Percentiles rank a stretch among this genome's conserved stretches.
Evolutionary conservation across 73 alveolate species (phyloP).

Genomic region (Uronychia binucleata): DNA sequence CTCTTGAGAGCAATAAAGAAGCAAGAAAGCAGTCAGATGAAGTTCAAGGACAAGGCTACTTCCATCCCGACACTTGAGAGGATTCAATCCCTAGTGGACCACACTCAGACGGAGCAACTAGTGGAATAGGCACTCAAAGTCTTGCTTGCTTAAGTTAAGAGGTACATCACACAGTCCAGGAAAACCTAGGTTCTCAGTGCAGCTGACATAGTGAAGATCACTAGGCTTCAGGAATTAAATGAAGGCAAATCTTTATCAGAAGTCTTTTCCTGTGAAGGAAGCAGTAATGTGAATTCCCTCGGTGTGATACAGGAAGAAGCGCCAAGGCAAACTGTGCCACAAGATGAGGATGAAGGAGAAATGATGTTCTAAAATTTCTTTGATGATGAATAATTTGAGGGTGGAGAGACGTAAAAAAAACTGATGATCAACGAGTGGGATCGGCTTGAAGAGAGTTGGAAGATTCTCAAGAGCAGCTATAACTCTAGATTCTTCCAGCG

Average conservation of each 20-base stretch:
- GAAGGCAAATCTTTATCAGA: no score
- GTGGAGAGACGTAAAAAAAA: no score
- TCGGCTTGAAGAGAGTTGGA: not conserved
- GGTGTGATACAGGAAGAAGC: no score
- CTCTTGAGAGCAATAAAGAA: constrained; percentile 54
- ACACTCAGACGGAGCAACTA: constrained; percentile 31
- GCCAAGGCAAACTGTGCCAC: no score
- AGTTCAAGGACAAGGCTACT: constrained; percentile 41
- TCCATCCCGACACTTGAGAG: constrained; percentile 54
- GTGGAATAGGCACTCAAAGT: constrained; percentile 54
- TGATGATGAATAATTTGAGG: no score
- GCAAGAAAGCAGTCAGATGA: constrained; percentile 37
- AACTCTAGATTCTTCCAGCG: not conserved
- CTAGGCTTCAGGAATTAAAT: not conserved
- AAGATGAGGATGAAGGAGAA: no score
- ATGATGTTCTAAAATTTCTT: no score
- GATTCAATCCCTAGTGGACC: constrained; percentile 47
- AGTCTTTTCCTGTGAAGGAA: no score
- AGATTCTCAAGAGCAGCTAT: not conserved
- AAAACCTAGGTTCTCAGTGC: not conserved
- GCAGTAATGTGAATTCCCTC: no score
- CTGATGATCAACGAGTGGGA: no score
- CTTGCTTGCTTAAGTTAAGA: constrained; percentile 52
- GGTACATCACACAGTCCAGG: constrained; percentile 41
- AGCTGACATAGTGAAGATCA: not conserved